These are phyloP conservation scores for Colletotrichum destructivum DNA, from an alignment of 2,329 filamentous ascomycete genomes.

Conservation along the genomic window DNA sequence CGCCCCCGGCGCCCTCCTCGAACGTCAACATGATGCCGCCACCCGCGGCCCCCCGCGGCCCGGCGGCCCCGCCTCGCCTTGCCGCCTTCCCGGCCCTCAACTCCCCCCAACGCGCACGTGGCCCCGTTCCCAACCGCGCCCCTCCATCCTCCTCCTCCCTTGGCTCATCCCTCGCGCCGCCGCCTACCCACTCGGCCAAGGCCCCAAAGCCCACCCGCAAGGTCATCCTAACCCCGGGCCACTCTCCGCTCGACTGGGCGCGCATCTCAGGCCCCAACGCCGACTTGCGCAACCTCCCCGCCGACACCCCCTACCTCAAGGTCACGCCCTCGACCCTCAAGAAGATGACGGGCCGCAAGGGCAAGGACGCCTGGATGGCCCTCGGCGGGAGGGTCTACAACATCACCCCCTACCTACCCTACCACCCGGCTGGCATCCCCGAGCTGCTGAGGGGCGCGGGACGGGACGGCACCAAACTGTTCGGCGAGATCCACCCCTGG, in stretches of 20 bases:
- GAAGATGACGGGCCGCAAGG: slow-evolving; percentile 84
- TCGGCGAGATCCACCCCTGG: slow-evolving; percentile 79
- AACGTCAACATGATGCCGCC: slow-evolving; percentile 50
- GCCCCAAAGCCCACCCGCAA: slow-evolving; percentile 75
- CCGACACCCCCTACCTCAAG: slow-evolving; percentile 71
- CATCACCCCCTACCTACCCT: slow-evolving; percentile 88
- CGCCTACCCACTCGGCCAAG: slow-evolving; percentile 67
- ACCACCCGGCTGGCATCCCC: slow-evolving; percentile 88
- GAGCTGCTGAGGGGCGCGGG: slow-evolving; percentile 78
- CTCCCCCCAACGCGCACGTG: slow-evolving; percentile 47
- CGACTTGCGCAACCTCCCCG: slow-evolving; percentile 76
- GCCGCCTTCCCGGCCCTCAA: slow-evolving; percentile 42
- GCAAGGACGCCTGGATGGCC: slow-evolving; percentile 90
- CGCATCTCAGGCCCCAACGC: slow-evolving; percentile 76
- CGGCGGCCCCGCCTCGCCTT: slow-evolving; percentile 35
- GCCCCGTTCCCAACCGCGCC: slow-evolving; percentile 54
- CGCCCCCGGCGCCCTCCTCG: slow-evolving; percentile 26
- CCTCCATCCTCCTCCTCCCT: slow-evolving; percentile 46
- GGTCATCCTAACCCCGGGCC: slow-evolving; percentile 88
- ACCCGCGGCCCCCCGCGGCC: slow-evolving; percentile 46
- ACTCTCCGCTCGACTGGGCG: slow-evolving; percentile 97
- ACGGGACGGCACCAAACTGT: slow-evolving; percentile 74
- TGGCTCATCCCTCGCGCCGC: slow-evolving; percentile 65
- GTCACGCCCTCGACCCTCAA: slow-evolving; percentile 88
- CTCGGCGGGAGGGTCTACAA: slow-evolving; percentile 96